Base-by-base conservation (phyloP, 257 asterid species). In the Capsicum pubescens region DNA sequence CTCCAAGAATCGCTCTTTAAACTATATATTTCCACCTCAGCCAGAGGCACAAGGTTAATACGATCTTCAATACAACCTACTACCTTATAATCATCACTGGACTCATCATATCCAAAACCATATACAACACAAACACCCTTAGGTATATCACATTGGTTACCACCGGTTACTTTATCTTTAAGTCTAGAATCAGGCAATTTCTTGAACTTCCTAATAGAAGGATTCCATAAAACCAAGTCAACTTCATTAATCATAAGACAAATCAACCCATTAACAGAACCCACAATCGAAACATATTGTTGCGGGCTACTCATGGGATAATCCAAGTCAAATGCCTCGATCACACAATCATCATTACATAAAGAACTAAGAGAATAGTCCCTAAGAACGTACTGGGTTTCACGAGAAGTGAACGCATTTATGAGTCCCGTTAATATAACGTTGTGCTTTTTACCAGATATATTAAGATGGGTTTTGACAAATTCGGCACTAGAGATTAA, bases 191-290 rank as follows among this genome's bases (percentile, higher is more conserved):
- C 84, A 1, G 94, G 92, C 82, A 92, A 84, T 7, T 46, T 83
- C 84, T 87, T 88, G 82, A 63, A 89, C 15, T 74, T 70, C 80
- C 88, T 88, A 2, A 88, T 80, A 8, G 90, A 52, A 8, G 97
- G 95, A 80, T 92, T 92, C 91, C 90, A 89, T 48, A 93, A 44
- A 36, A 87, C 42, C 72, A 91, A 50, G 13, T 84, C 76, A 44
- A 84, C 69, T 35, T 64, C 26, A 17, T 83, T 86, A 66, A 83
- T 4, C 0, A 42, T 64, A 12, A 92, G 48, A 83, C 92, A 91
- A 35, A 92, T 56, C 81, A 91, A 66, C 9, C 94, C 94, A 83
- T 92, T 89, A 56, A 89, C 87, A 54, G 92, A 89, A 63, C 94
- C 95, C 87, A 88, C 87, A 15, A 86, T 66, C 86, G 87, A 59